Conservation (phyloP, 2,329 filamentous ascomycete genomes). For the Raffaelea arxii region DNA sequence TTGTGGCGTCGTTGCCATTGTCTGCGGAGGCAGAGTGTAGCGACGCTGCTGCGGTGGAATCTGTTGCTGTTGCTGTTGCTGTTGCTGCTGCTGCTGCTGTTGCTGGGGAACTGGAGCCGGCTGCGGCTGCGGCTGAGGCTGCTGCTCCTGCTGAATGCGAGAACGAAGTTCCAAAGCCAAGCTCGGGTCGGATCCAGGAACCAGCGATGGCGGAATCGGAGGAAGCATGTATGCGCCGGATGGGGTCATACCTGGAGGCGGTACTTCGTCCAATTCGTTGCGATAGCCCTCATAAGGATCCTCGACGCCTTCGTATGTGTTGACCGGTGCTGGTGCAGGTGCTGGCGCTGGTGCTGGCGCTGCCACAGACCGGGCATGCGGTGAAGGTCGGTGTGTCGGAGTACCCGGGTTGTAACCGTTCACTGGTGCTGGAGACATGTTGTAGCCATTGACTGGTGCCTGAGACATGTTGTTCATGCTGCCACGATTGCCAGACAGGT, state of each 20-base stretch:
- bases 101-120: conserved; percentile 1
- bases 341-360: background rate
- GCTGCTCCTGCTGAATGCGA: conserved; percentile 46
- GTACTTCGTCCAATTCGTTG: conserved; percentile 26
- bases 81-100: conserved; percentile 26
- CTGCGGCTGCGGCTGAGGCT: conserved; percentile 25
- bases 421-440: conserved; percentile 13
- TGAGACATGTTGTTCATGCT: conserved; percentile 9
- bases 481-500: conserved; percentile 26
- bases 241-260: conserved; percentile 18
- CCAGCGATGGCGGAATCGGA: conserved; percentile 44
- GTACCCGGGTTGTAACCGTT: conserved; percentile 18
- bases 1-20: conserved; percentile 14
- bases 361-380: background rate
- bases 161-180: conserved; percentile 48
- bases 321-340: conserved; percentile 1
- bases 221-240: conserved; percentile 34
- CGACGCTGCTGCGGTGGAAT: conserved; percentile 11
- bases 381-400: conserved; percentile 1
- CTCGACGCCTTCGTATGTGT: conserved; percentile 19
- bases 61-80: conserved; percentile 21
- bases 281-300: conserved; percentile 22
- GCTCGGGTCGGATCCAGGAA: conserved; percentile 49
- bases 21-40: conserved; percentile 26
- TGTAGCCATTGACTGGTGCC: conserved; percentile 16